Evolutionary conservation across 1,284 basidiomycete species (phyloP), one percentile per base, ranked within the genome.

Genomic region (Sphaerobolus stellatus): DNA sequence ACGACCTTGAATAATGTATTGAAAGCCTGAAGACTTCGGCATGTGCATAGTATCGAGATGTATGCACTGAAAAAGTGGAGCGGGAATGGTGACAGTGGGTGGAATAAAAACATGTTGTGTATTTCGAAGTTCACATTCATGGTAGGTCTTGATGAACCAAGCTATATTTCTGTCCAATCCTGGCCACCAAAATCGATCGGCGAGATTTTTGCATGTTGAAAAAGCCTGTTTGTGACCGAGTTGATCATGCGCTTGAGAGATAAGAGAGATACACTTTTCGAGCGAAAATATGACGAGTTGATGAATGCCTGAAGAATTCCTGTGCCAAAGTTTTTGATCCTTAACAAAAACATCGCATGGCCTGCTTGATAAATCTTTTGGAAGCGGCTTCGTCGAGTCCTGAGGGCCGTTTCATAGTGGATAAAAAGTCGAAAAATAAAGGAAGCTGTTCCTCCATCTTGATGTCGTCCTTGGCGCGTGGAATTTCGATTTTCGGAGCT

Each of bases 101-200:
- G 52, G 52, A 14, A 54, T 34, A 11, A 36, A 30, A 22, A 54
- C 16, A 18, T 48, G 6, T 6, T 7, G 18, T n/a, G 40, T 41
- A 7, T n/a, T 20, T 41, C 40, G 40, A 24, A 41, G 6, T 41
- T 56, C 50, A 22, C 54, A 56, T 4, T 9, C 1, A n/a, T 52
- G 33, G 31, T 50, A 56, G 1, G 55, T 43, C 8, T 28, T 9
- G 43, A 43, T 22, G 22, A 22, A 56, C 28, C 34, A 33, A 20
- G 33, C 3, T 30, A 52, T 25, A 25, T 56, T 50, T 4, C 16
- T 29, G 20, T 27, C 24, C 4, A 56, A n/a, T 2, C 40, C 33
- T 11, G 50, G 50, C 55, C 55, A 56, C 30, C 50, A 56, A 29
- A 53, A 52, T 4, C 55, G 40, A 13, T 52, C 31, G 4, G 30